A percentile compares a stretch with the other conserved stretches of the same genome.
phyloP scores from a whole-genome alignment of 2,329 filamentous ascomycete species.

The Cryphonectria naterciae region DNA sequence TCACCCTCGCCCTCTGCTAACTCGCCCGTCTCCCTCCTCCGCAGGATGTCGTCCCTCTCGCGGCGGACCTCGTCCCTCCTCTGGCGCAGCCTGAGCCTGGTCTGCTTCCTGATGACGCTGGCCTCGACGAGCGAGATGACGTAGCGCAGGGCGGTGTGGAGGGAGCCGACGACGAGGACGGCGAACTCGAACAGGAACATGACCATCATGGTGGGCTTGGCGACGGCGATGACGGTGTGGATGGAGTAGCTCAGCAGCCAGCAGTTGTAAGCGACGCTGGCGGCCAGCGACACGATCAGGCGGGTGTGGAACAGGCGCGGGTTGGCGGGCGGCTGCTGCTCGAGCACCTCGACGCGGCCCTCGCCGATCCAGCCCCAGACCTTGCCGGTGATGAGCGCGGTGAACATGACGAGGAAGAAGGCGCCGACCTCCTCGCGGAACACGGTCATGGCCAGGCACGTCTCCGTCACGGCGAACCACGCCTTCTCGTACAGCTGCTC shows the following conservation, averaged over 20 bases:
- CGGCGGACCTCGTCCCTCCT: constrained; percentile 70
- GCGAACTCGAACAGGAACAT: constrained; percentile 99
- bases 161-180: constrained; percentile 77
- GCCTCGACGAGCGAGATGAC: constrained; percentile 77
- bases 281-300: constrained; percentile 74
- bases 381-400: constrained; percentile 87
- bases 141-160: constrained; percentile 80
- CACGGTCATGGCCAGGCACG: constrained; percentile 95
- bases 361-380: constrained; percentile 99
- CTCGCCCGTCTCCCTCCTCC: constrained; percentile 51
- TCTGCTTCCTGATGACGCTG: constrained; percentile 75
- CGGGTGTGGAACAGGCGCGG: constrained; percentile 86
- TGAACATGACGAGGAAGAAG: constrained; percentile 97
- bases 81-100: constrained; percentile 67
- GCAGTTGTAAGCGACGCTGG: constrained; percentile 80
- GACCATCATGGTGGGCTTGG: constrained; percentile 98
- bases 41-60: constrained; percentile 56
- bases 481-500: constrained; percentile 97
- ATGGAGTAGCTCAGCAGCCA: constrained; percentile 82
- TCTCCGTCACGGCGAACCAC: constrained; percentile 98
- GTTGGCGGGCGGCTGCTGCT: constrained; percentile 92
- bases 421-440: constrained; percentile 94
- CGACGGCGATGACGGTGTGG: constrained; percentile 80
- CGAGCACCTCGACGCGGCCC: constrained; percentile 88
- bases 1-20: constrained; percentile 53